Base-by-base conservation (phyloP, 495 filamentous ascomycete species). In the Penicillium fimorum region DNA sequence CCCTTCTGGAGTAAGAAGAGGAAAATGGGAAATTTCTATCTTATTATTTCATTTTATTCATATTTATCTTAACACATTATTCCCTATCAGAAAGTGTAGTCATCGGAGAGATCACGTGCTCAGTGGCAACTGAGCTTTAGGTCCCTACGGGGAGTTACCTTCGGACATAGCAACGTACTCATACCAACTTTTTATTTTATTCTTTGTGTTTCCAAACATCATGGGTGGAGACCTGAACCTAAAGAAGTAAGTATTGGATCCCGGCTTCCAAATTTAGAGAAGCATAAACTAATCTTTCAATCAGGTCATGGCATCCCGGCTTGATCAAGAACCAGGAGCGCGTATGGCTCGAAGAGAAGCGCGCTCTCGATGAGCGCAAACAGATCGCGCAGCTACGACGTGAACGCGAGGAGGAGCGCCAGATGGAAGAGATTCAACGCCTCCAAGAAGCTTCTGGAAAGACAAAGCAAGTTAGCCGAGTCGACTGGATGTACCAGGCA, bases 401-500 rank as follows among this genome's bases (percentile, higher is more conserved):
- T 57, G 94, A 99, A 72, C 85, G 95, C 45, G 88, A 91, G 63
- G 92, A 99, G 74, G 94, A 99, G 74, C 87, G 95, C 10, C 83
- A 87, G 54, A 89, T 96, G 58, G 89, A 96, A 67, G 94, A 97
- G 65, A 85, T 97, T 2, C 88, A 96, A 65, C 84, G 86, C 43
- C 84, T 96, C 43, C 91, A 96, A 54, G 95, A 96, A 73, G 87
- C 88, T 38, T 88, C 91, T 12, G 95, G 95, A 32, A 91, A 92
- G 17, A 80, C 82, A 55, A 87, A 84, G 55, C 81, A 84, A 33
- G 67, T 85, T 2, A 85, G 91, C 58, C 83, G 91, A 12, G 94
- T 98, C 18, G 93, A 98, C 64, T 98, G 95, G 89, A 96, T 98
- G 90, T 98, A 98, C 73, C 79, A 84, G 61, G 94, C 92, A 1